Evolutionary conservation across 352 stramenopile species (phyloP).

Genomic region (Pythium rishiriense): DNA sequence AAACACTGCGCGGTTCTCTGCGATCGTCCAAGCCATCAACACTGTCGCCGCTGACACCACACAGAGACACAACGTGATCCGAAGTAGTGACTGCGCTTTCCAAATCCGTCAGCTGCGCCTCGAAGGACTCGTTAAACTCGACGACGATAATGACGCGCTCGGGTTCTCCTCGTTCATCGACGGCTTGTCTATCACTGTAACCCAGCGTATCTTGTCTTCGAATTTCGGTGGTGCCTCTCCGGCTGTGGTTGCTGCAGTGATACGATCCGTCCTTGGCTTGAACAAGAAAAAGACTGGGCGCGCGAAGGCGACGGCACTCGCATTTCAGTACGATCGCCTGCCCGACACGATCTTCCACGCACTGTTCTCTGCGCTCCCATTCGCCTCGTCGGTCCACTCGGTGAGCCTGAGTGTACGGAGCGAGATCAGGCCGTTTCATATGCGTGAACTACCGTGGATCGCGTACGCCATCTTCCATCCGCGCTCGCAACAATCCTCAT

Average conservation of each 20-base stretch:
- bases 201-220: not conserved
- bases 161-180: not conserved
- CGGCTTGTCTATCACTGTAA: not conserved
- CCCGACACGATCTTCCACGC: not conserved
- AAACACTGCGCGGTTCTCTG: not conserved
- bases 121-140: not conserved
- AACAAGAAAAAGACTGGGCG: not conserved
- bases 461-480: slow-evolving; percentile 9
- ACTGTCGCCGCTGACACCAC: not conserved
- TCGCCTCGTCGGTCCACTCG: slow-evolving; percentile 2
- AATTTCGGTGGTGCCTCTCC: not conserved
- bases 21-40: not conserved
- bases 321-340: slow-evolving; percentile 1
- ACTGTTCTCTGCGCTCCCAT: slow-evolving; percentile 1
- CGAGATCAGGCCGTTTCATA: not conserved
- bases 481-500: not conserved
- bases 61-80: no score
- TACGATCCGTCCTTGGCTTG: not conserved
- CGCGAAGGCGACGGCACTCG: not conserved
- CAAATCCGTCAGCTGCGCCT: not conserved
- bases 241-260: not conserved
- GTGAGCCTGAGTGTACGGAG: not conserved
- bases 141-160: not conserved
- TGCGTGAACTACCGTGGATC: slow-evolving; percentile 3
- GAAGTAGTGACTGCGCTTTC: no score